Evolutionary conservation across 352 stramenopile species (phyloP).

Genomic region (Albugo candida): DNA sequence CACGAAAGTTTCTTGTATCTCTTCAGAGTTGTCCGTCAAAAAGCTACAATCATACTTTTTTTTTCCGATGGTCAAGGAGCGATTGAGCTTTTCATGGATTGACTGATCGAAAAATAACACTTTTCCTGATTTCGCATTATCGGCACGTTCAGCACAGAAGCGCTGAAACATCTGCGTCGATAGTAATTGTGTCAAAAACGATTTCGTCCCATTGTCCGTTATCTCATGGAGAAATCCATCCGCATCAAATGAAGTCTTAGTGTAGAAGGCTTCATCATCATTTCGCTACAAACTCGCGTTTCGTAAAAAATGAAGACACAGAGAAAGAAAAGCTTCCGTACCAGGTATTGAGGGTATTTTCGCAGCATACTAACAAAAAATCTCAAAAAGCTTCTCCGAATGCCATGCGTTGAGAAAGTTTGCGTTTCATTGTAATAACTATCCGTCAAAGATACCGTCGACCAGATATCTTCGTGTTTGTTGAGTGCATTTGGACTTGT

Average conservation of each 20-base stretch:
- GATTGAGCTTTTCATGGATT: slow-evolving; percentile 75
- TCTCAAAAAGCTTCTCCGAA: slow-evolving; percentile 54
- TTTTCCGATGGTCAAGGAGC: slow-evolving; percentile 45
- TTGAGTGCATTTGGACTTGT: neutral
- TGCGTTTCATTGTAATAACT: slow-evolving; percentile 49
- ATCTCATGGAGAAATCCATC: slow-evolving; percentile 53
- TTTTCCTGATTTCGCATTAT: slow-evolving; percentile 36
- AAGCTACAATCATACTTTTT: slow-evolving; percentile 75
- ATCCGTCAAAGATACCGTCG: slow-evolving; percentile 15
- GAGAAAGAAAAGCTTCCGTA: slow-evolving; percentile 8
- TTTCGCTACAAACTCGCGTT: neutral
- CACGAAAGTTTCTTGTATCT: slow-evolving; percentile 71
- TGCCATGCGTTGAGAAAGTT: slow-evolving; percentile 37
- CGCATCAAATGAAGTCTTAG: slow-evolving; percentile 34
- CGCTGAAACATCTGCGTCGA: slow-evolving; percentile 71
- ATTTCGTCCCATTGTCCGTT: slow-evolving; percentile 26
- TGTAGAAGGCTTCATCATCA: slow-evolving; percentile 8
- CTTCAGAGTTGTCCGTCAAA: slow-evolving; percentile 47
- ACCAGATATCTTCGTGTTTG: neutral
- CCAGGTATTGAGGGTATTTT: slow-evolving; percentile 60
- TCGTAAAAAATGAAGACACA: neutral
- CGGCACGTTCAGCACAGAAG: slow-evolving; percentile 60
- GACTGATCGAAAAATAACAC: slow-evolving; percentile 75
- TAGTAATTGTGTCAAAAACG: slow-evolving; percentile 43
- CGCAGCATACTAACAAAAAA: slow-evolving; percentile 69